Evolutionary conservation across 140 eudicot genomes (phyloP).

Genomic region (Flaveria floridana): DNA sequence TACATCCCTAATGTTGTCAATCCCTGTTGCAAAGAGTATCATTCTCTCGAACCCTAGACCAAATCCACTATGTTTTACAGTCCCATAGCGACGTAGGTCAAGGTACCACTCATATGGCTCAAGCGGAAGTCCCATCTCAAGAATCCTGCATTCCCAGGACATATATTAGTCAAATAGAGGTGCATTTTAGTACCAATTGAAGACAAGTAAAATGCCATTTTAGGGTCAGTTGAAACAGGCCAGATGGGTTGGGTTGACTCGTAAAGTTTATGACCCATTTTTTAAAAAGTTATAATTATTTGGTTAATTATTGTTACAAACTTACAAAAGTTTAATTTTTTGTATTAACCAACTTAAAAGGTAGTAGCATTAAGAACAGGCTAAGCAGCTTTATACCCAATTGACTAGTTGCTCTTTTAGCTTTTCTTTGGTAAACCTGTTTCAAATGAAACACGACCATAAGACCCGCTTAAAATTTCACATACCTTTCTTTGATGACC

Average conservation of each 20-base stretch:
- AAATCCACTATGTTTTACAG: constrained; percentile 76
- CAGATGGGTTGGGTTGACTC: not conserved
- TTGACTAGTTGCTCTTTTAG: no score
- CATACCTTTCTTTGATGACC: constrained; percentile 67
- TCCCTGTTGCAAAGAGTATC: constrained; percentile 47
- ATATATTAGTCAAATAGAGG: no score
- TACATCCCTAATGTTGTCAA: constrained; percentile 88
- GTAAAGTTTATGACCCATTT: not conserved
- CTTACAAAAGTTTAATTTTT: no score
- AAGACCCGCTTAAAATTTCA: not conserved
- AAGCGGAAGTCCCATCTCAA: constrained; percentile 78
- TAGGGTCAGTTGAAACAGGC: not conserved
- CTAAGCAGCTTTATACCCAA: no score
- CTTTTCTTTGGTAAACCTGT: no score
- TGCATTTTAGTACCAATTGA: no score
- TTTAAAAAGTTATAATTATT: no score
- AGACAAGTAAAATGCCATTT: no score
- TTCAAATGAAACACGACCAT: no score
- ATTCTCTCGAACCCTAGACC: constrained; percentile 76
- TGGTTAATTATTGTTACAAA: no score
- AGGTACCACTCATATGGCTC: constrained; percentile 94
- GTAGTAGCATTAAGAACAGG: no score
- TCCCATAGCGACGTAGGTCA: constrained; percentile 49
- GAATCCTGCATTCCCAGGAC: constrained; percentile 49
- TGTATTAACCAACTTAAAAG: no score